A percentile compares a stretch with the other conserved stretches of the same genome.
Conservation (phyloP, 2,329 filamentous ascomycete species). For the Hymenoscyphus repandus region DNA sequence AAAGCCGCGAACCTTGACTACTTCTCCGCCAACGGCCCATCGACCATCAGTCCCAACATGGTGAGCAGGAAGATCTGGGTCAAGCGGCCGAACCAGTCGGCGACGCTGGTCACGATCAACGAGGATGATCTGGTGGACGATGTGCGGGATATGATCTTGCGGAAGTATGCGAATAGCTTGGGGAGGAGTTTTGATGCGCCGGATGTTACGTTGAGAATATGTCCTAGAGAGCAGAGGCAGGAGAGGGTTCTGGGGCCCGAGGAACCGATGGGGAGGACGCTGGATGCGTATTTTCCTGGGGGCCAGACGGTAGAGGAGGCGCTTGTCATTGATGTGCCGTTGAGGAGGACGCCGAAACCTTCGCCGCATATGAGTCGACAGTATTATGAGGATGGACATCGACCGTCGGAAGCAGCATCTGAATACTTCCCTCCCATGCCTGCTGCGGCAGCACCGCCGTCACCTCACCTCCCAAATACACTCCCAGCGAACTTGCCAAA, state of each 20-base stretch:
- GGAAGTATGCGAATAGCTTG: slow-evolving; percentile 90
- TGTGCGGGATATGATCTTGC: slow-evolving; percentile 83
- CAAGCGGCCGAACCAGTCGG: slow-evolving; percentile 76
- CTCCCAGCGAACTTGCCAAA: slow-evolving; percentile 23
- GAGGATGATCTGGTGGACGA: slow-evolving; percentile 94
- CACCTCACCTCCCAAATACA: slow-evolving; percentile 28
- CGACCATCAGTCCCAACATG: slow-evolving; percentile 39
- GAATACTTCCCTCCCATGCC: slow-evolving; percentile 81
- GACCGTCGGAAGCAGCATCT: slow-evolving; percentile 62
- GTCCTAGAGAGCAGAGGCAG: slow-evolving; percentile 58
- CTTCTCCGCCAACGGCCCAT: slow-evolving; percentile 28
- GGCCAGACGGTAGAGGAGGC: slow-evolving; percentile 88
- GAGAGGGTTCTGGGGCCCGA: slow-evolving; percentile 79
- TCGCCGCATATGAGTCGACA: slow-evolving; percentile 59
- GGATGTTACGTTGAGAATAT: slow-evolving; percentile 76
- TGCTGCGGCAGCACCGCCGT: slow-evolving; percentile 27
- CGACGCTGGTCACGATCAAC: slow-evolving; percentile 78
- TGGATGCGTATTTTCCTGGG: slow-evolving; percentile 80
- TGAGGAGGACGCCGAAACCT: slow-evolving; percentile 69
- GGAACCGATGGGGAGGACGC: slow-evolving; percentile 69
- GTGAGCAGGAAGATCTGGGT: slow-evolving; percentile 88
- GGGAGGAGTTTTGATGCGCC: slow-evolving; percentile 86
- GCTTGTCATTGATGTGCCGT: slow-evolving; percentile 80
- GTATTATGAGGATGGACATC: slow-evolving; percentile 50
- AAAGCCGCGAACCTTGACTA: slow-evolving; percentile 31